These are phyloP conservation scores for Lepidium sativum DNA, from an alignment of 345 rosid species.

Conservation along the genomic window DNA sequence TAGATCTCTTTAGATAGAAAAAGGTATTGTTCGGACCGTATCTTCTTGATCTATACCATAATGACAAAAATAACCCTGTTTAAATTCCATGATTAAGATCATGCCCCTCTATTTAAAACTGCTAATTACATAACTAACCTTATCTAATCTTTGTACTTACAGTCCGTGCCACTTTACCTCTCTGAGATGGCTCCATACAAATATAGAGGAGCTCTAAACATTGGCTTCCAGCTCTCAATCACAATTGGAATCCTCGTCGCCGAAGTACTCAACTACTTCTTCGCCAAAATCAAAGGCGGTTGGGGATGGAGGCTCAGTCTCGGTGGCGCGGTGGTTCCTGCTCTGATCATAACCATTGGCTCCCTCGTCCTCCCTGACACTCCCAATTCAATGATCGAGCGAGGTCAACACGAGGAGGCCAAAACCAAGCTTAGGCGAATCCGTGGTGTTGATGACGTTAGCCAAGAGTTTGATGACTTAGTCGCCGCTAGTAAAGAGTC, in stretches of 20 bases:
- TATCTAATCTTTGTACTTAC: slow-evolving; percentile 17
- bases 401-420: slow-evolving; percentile 62
- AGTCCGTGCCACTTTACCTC: slow-evolving; percentile 92
- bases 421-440: slow-evolving; percentile 42
- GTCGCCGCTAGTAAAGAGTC: slow-evolving; percentile 74
- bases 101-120: slow-evolving; percentile 19
- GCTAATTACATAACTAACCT: neutral
- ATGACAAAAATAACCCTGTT: neutral
- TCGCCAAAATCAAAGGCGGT: slow-evolving; percentile 66
- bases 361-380: slow-evolving; percentile 84
- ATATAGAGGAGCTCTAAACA: slow-evolving; percentile 86
- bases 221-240: slow-evolving; percentile 86
- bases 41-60: neutral
- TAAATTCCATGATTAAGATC: neutral
- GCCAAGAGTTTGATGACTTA: slow-evolving; percentile 69
- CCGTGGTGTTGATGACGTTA: slow-evolving; percentile 68
- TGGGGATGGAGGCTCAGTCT: slow-evolving; percentile 97
- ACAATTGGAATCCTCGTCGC: slow-evolving; percentile 84
- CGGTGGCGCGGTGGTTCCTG: slow-evolving; percentile 96
- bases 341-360: slow-evolving; percentile 75
- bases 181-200: slow-evolving; percentile 99
- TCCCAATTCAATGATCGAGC: slow-evolving; percentile 92
- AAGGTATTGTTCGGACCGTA: slow-evolving; percentile 18
- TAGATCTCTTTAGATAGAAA: neutral
- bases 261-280: slow-evolving; percentile 73